phyloP scores from a whole-genome alignment of 768 basidiomycete species.

The Tricholoma flavovirens region DNA sequence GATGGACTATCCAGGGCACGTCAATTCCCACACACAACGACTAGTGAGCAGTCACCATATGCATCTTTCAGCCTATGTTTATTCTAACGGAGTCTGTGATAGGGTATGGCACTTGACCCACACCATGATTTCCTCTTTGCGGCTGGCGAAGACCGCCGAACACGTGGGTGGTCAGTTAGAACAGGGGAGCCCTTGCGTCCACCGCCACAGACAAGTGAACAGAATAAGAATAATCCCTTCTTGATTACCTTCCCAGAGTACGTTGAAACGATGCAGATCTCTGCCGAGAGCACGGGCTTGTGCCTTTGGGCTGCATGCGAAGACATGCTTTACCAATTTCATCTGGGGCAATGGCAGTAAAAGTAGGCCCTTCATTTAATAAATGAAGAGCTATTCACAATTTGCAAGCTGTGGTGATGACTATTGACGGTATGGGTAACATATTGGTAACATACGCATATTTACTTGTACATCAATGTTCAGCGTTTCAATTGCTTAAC shows the following conservation, averaged over 20 bases:
- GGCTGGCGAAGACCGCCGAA: constrained; percentile 57
- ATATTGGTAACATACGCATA: too few species aligned
- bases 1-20: constrained; percentile 46
- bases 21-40: constrained; percentile 46
- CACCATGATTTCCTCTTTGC: constrained; percentile 56
- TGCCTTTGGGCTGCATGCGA: constrained; percentile 52
- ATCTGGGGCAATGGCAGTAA: constrained; percentile 23
- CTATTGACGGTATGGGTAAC: too few species aligned
- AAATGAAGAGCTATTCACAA: not conserved
- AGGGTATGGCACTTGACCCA: constrained; percentile 63
- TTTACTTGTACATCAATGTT: too few species aligned
- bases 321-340: constrained; percentile 40
- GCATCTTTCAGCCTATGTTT: constrained; percentile 2
- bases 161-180: constrained; percentile 65
- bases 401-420: not conserved
- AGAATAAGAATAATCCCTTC: constrained; percentile 24
- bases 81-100: not conserved
- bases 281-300: constrained; percentile 32
- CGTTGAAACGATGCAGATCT: constrained; percentile 46
- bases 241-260: constrained; percentile 28
- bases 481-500: too few species aligned
- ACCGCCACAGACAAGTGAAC: not conserved
- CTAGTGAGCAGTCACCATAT: constrained; percentile 39
- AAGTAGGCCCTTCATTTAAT: not conserved
- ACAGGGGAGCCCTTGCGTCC: constrained; percentile 41